Base-by-base conservation (phyloP, 1,139 yeast genomes). In the Citeromyces siamensis region DNA sequence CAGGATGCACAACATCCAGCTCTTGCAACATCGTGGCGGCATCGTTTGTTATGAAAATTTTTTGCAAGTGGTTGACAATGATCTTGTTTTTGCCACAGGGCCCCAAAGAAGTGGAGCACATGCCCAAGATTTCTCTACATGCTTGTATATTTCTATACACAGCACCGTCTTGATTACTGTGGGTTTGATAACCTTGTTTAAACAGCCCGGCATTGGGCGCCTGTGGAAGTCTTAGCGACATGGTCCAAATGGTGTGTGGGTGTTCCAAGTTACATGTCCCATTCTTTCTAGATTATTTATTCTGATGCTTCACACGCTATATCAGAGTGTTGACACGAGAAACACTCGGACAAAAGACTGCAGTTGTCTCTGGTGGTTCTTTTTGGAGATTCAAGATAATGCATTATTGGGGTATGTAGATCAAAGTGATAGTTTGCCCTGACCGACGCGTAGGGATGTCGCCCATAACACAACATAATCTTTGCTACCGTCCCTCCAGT, bases 81-180 rank as follows among this genome's bases (percentile, higher is more conserved):
- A 93, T 86, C 69, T 90, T 90, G 60, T 88, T 90, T 52, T 96
- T 73, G 37, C 98, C 98, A 59, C 94, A 83, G 42, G 98, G 98
- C 5, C 98, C 98, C 68, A 90, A 83, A 7, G 96, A 85, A 4
- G 97, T 86, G 44, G 88, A 71, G 45, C 93, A 83, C 74, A 90
- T 86, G 39, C 79, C 74, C 41, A 95, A 75, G 58, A 93, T 83
- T 58, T 90, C 97, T 51, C 95, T 74, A 39, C 93, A 90, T 2
- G 98, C 98, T 49, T 82, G 84, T 47, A 90, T 85, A 55, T 93
- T 90, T 53, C 95, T 74, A 48, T 74, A 71, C 41, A 90, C 85
- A 33, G 95, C 97, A 38, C 98, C 98, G 61, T 93, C 98, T 22
- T 86, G 88, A 53, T 80, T 79, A 37, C 83, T 70, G 51, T 84